phyloP scores from a whole-genome alignment of 176 grass and related monocot species.

The Sorghum bicolor region Sorghum_bicolor_NCBIv3 NC_012872.2:9316001-9316500 shows the following conservation, averaged over 20 bases:
- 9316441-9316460: background rate
- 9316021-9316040: constrained; percentile 38
- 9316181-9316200: constrained; percentile 3
- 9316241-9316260: constrained; percentile 62
- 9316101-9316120: constrained; percentile 68
- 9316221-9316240: constrained; percentile 18
- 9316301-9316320: constrained; percentile 71
- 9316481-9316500: background rate
- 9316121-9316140: constrained; percentile 68
- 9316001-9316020: constrained; percentile 34
- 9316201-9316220: constrained; percentile 1
- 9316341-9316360: constrained; percentile 83
- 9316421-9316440: background rate
- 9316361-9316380: constrained; percentile 89
- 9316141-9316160: constrained; percentile 53
- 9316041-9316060: constrained; percentile 77
- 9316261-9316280: constrained; percentile 74
- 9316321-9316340: constrained; percentile 74
- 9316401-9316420: constrained; percentile 66
- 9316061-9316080: constrained; percentile 73
- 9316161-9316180: constrained; percentile 13
- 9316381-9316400: constrained; percentile 74
- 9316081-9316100: constrained; percentile 62
- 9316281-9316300: constrained; percentile 64
- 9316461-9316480: background rate